These are phyloP conservation scores for Cucurbita moschata DNA, from an alignment of 306 rosid species.

Conservation along the genomic window DNA sequence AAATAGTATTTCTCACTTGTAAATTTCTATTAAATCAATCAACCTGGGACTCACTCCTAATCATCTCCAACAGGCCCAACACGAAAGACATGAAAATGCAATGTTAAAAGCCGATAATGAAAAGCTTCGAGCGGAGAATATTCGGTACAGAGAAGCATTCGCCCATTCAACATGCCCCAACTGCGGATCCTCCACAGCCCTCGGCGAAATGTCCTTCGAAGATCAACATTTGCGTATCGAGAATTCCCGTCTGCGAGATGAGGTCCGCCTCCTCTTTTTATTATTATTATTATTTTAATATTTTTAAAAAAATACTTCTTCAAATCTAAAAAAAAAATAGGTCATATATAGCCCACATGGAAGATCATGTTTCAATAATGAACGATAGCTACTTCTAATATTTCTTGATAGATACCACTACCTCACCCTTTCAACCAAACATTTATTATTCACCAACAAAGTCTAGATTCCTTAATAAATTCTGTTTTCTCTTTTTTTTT, in stretches of 20 bases:
- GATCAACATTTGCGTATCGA: constrained; percentile 73
- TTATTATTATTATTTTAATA: no score
- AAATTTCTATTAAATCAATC: no score
- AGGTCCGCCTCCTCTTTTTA: constrained; percentile 14
- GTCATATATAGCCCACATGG: background rate
- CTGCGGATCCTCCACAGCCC: constrained; percentile 44
- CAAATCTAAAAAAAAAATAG: background rate
- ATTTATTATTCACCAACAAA: background rate
- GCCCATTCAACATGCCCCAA: constrained; percentile 32
- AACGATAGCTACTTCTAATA: background rate
- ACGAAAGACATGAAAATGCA: constrained; percentile 57
- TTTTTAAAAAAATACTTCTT: no score
- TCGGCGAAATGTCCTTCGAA: constrained; percentile 74
- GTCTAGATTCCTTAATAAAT: background rate
- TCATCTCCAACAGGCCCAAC: constrained; percentile 15
- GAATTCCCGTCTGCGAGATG: constrained; percentile 58
- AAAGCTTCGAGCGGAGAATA: constrained; percentile 56
- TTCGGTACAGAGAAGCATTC: constrained; percentile 37
- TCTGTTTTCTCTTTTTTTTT: no score
- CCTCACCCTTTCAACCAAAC: background rate
- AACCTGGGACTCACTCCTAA: no score
- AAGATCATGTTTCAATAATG: no score
- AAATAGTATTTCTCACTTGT: no score
- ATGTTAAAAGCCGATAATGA: constrained; percentile 55
- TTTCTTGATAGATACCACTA: background rate